Base-by-base conservation (phyloP, 2,329 filamentous ascomycete species). In the Ophiostoma sp. region DNA sequence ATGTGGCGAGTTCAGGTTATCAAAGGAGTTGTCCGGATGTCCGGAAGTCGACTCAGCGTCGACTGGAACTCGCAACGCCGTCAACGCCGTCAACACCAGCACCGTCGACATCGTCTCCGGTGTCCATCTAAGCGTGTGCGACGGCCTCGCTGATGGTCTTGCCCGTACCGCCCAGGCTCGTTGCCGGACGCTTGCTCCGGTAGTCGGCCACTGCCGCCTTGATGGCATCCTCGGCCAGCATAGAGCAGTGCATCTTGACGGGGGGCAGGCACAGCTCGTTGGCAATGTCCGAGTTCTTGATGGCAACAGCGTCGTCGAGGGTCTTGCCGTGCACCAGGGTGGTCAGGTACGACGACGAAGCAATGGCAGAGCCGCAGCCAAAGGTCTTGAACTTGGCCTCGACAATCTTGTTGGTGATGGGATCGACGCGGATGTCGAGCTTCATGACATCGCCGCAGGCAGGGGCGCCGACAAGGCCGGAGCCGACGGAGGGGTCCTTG, bases 321-420 rank as follows among this genome's bases (percentile, higher is more conserved):
- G 90, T 96, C 94, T 98, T 99, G 72, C 95, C 95, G 74, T 93
- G 88, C 73, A 99, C 94, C 72, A 99, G 84, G 81, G 73, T 74
- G 10, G 95, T 99, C 76, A 99, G 82, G 79, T 99, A 99, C 78
- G 91, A 95, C 72, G 91, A 96, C 74, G 91, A 94, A 62, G 95
- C 95, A 80, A 99, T 99, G 74, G 95, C 95, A 39, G 90, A 93
- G 70, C 94, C 94, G 79, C 94, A 97, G 62, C 94, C 94, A 78
- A 97, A 97, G 0, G 94, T 97, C 89, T 97, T 97, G 87, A 97
- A 97, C 82, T 96, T 95, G 79, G 96, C 94, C 76, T 97, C 94
- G 76, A 89, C 89, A 79, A 97, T 97, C 75, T 89, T 94, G 79
- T 95, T 92, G 77, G 89, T 92, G 76, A 90, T 85, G 74, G 92